These are phyloP conservation scores for Tephrocybe sp. DNA, from an alignment of 768 basidiomycete species.

Conservation along the genomic window DNA sequence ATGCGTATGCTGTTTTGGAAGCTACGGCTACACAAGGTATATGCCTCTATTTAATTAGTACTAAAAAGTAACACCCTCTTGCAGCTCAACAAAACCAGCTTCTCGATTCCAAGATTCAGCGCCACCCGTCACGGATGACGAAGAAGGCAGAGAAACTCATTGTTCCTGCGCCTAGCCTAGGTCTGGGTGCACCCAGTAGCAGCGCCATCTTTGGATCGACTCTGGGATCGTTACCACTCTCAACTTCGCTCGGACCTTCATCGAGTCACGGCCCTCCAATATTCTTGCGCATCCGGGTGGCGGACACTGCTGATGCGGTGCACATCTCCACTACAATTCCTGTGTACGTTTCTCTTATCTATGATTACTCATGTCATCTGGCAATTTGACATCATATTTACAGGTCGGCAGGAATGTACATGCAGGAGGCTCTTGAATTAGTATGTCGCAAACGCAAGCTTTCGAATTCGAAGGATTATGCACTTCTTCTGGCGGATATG, in stretches of 20 bases:
- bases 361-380: not conserved
- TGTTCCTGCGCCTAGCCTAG: constrained; percentile 39
- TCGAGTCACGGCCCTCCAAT: constrained; percentile 78
- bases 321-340: constrained; percentile 90
- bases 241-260: constrained; percentile 69
- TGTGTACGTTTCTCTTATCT: constrained; percentile 57
- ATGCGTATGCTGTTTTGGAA: constrained; percentile 86
- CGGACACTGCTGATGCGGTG: constrained; percentile 77
- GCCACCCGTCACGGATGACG: constrained; percentile 74
- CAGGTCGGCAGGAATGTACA: constrained; percentile 91
- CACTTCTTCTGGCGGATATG: constrained; percentile 66
- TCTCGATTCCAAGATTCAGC: constrained; percentile 78
- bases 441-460: constrained; percentile 74
- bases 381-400: not conserved
- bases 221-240: constrained; percentile 49
- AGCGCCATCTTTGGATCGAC: constrained; percentile 49
- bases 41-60: constrained; percentile 18
- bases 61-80: constrained; percentile 16
- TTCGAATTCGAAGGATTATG: constrained; percentile 76
- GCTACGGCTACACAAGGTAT: constrained; percentile 70
- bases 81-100: constrained; percentile 74
- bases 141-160: constrained; percentile 56
- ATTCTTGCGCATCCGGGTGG: constrained; percentile 80
- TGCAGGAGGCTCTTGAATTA: constrained; percentile 91
- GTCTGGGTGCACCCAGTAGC: constrained; percentile 37